Percentiles rank a stretch among this genome's conserved stretches.
These are phyloP conservation scores for Gaertneriomyces sp. DNA, from an alignment of 192 early-diverging fungal species.

Conservation along the genomic window DNA sequence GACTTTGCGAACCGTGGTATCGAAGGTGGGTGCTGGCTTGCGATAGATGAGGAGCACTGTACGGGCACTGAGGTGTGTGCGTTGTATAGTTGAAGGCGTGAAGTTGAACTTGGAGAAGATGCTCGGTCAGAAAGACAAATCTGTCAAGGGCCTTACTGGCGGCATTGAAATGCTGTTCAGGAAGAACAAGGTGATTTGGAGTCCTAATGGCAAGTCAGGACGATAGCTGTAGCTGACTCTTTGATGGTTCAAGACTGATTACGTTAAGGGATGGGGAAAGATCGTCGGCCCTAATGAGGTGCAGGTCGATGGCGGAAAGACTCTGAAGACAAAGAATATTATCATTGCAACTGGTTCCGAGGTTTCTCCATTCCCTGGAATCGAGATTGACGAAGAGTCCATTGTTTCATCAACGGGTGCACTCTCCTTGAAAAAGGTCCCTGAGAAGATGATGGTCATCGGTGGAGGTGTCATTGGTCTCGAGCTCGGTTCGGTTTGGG, in stretches of 20 bases:
- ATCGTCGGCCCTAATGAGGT: conserved; percentile 77
- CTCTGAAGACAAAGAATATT: conserved; percentile 88
- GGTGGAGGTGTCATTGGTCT: conserved; percentile 99
- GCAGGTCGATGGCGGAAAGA: conserved; percentile 67
- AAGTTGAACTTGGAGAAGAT: conserved; percentile 81
- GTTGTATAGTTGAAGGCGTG: conserved; percentile 63
- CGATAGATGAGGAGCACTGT: no score
- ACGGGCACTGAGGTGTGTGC: not conserved
- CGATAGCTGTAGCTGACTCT: conserved; percentile 3
- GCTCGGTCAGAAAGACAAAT: conserved; percentile 88
- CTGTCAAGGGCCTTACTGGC: conserved; percentile 81
- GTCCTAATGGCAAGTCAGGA: not conserved
- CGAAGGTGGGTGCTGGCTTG: conserved; percentile 51
- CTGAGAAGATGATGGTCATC: conserved; percentile 98
- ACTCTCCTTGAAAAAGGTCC: conserved; percentile 86
- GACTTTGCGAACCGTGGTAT: conserved; percentile 92
- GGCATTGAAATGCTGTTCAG: conserved; percentile 95
- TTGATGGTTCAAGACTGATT: conserved; percentile 54
- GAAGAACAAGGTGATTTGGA: conserved; percentile 83
- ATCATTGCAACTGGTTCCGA: conserved; percentile 99
- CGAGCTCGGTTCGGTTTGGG: conserved; percentile 98
- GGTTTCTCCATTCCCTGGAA: conserved; percentile 85
- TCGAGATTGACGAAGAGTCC: conserved; percentile 92
- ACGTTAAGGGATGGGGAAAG: conserved; percentile 87
- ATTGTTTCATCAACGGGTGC: conserved; percentile 99